phyloP scores from a whole-genome alignment of 225 moss, liverwort and hornwort genomes.

The Marchantia polymorpha region DNA sequence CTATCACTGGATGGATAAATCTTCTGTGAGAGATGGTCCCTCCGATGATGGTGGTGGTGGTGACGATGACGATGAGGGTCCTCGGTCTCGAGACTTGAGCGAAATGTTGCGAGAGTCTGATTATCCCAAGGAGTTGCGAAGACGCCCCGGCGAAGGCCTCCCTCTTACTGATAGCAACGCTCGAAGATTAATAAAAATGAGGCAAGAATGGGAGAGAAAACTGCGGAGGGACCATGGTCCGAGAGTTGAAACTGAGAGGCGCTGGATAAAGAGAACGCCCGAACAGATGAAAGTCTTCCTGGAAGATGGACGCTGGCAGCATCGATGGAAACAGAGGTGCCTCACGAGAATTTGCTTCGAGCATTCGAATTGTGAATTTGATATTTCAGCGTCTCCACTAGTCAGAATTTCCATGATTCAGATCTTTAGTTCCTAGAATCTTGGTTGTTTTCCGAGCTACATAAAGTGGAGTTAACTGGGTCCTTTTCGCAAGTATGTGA shows the following conservation, averaged over 20 bases:
- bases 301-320: constrained; percentile 87
- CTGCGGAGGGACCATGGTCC: constrained; percentile 58
- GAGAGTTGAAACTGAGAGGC: constrained; percentile 50
- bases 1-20: constrained; percentile 35
- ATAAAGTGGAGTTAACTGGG: too few species aligned
- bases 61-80: too few species aligned
- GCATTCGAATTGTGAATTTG: not conserved
- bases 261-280: constrained; percentile 86
- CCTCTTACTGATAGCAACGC: constrained; percentile 88
- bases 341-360: not conserved
- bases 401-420: too few species aligned
- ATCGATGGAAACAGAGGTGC: constrained; percentile 67
- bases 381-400: not conserved
- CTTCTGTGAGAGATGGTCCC: constrained; percentile 24
- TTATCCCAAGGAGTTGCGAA: constrained; percentile 33
- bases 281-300: constrained; percentile 78
- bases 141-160: constrained; percentile 73
- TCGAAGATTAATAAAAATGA: constrained; percentile 79
- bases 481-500: too few species aligned
- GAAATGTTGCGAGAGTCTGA: constrained; percentile 39
- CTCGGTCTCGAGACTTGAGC: constrained; percentile 28
- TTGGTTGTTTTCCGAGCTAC: too few species aligned
- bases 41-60: constrained; percentile 16
- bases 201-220: constrained; percentile 68
- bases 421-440: too few species aligned